Conservation (phyloP, 2,329 filamentous ascomycete genomes). For the Geosmithia flava region DNA sequence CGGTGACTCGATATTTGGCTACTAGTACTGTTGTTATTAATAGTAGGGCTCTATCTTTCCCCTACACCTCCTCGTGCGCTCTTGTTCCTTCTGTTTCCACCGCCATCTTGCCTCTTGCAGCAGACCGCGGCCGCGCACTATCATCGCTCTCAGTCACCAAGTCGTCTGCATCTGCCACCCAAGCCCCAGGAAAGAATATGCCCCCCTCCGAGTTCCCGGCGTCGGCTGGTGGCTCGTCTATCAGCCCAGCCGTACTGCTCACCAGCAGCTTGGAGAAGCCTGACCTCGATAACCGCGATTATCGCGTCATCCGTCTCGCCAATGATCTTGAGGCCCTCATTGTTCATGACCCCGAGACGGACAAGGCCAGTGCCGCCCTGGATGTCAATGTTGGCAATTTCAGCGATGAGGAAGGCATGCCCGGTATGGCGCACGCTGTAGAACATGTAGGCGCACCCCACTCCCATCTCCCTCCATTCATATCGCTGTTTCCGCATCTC, state of each 20-base stretch:
- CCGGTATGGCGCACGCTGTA: slow-evolving; percentile 89
- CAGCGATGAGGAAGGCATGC: slow-evolving; percentile 82
- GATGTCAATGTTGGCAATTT: slow-evolving; percentile 96
- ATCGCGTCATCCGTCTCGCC: slow-evolving; percentile 71
- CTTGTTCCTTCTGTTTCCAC: neutral
- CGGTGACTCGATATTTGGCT: neutral
- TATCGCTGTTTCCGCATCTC: neutral
- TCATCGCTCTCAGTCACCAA: neutral
- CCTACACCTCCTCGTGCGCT: neutral
- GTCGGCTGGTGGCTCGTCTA: slow-evolving; percentile 14
- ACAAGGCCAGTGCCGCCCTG: slow-evolving; percentile 91
- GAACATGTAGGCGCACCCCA: slow-evolving; percentile 53
- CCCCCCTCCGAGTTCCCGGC: slow-evolving; percentile 19
- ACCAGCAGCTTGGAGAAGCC: slow-evolving; percentile 72
- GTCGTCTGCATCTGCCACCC: neutral
- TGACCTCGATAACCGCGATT: slow-evolving; percentile 72
- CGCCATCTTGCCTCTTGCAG: neutral
- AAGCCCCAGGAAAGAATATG: slow-evolving; percentile 10
- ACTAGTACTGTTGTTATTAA: neutral
- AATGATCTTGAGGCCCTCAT: slow-evolving; percentile 87
- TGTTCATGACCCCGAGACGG: slow-evolving; percentile 87
- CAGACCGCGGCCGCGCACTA: neutral
- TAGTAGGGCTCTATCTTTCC: neutral
- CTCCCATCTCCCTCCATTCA: slow-evolving; percentile 3
- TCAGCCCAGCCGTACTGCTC: slow-evolving; percentile 22